Evolutionary conservation across 2,329 filamentous ascomycete species (phyloP).

Genomic region (Monilinia fructigena): DNA sequence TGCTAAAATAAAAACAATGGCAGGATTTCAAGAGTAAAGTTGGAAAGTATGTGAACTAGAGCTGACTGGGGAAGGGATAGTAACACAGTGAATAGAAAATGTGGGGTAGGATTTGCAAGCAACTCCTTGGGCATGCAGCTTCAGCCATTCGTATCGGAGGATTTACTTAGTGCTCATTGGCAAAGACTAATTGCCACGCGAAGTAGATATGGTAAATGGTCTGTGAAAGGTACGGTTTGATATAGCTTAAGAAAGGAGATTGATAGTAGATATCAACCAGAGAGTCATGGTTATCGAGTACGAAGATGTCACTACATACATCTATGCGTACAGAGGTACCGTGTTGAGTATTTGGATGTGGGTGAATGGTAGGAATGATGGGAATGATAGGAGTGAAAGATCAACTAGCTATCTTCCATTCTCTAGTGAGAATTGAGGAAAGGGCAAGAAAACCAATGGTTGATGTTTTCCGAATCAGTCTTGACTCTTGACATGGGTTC

Average conservation of each 20-base stretch:
- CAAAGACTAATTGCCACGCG: slow-evolving; percentile 9
- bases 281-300: background rate
- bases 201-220: background rate
- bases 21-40: background rate
- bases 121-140: background rate
- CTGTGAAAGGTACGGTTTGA: background rate
- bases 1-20: background rate
- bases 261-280: too few relatives aligned
- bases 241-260: background rate
- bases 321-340: background rate
- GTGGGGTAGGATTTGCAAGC: background rate
- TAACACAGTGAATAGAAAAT: background rate
- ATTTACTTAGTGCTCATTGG: background rate
- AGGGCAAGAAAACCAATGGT: too few relatives aligned
- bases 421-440: too few relatives aligned
- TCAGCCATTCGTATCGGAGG: background rate
- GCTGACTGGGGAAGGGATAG: background rate
- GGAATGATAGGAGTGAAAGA: too few relatives aligned
- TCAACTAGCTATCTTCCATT: too few relatives aligned
- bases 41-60: background rate
- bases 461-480: too few relatives aligned
- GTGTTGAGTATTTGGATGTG: background rate
- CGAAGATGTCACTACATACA: slow-evolving; percentile 14
- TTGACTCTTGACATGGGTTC: too few relatives aligned
- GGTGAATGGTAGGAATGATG: background rate